Conservation (phyloP, 495 filamentous ascomycete genomes). For the Penicillium cinerascens region DNA sequence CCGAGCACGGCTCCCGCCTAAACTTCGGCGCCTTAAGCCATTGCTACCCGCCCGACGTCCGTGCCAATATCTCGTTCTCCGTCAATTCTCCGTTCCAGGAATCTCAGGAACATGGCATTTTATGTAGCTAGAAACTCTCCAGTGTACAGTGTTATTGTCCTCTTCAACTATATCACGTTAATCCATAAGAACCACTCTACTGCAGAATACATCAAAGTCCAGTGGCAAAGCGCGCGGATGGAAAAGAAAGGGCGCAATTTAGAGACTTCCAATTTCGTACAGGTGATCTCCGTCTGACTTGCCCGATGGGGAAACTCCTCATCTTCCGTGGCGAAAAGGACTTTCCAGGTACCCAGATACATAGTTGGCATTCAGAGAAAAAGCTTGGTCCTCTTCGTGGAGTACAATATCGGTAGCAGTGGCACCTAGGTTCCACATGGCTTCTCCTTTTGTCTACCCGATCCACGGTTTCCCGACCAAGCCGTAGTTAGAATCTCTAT, state of each 20-base stretch:
- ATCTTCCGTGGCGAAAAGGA: no score
- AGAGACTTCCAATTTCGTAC: neutral
- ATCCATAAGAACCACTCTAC: neutral
- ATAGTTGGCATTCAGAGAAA: no score
- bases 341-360: no score
- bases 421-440: conserved; percentile 7
- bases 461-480: neutral
- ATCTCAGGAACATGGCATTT: neutral
- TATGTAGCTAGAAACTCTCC: neutral
- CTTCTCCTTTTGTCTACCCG: conserved; percentile 1
- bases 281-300: conserved; percentile 5
- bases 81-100: conserved; percentile 12
- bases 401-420: neutral
- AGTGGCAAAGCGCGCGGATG: neutral
- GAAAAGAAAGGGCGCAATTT: neutral
- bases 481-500: neutral
- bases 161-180: no score
- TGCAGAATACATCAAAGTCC: neutral
- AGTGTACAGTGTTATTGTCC: neutral
- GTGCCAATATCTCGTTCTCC: neutral
- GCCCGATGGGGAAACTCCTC: conserved; percentile 9
- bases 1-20: conserved; percentile 7
- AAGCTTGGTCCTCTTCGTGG: neutral
- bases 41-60: conserved; percentile 4
- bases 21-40: conserved; percentile 13